These are phyloP conservation scores for Aspergillus fischeri DNA, from an alignment of 2,329 filamentous ascomycete species.

Conservation along the genomic window DNA sequence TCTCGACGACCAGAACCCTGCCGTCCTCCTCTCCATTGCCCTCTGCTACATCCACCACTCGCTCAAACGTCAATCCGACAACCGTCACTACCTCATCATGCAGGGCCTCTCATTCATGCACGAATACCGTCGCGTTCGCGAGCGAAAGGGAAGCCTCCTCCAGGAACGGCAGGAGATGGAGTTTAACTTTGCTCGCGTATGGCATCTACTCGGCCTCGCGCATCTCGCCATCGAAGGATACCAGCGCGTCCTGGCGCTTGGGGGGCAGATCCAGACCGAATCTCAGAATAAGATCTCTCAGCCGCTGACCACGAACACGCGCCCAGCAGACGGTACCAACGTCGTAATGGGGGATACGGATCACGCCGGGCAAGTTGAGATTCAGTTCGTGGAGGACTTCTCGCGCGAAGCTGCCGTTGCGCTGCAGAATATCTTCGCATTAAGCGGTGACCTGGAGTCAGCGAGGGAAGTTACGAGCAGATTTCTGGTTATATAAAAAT, in stretches of 20 bases:
- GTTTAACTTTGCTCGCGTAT: slow-evolving; percentile 74
- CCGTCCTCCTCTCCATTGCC: slow-evolving; percentile 76
- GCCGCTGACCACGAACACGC: slow-evolving; percentile 18
- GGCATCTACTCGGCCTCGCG: slow-evolving; percentile 69
- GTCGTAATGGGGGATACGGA: slow-evolving; percentile 19
- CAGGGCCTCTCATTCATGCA: slow-evolving; percentile 81
- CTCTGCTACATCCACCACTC: slow-evolving; percentile 84
- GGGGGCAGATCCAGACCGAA: slow-evolving; percentile 40
- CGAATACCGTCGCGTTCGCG: slow-evolving; percentile 64
- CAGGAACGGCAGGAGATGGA: slow-evolving; percentile 67
- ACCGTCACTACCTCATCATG: slow-evolving; percentile 79
- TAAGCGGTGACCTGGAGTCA: slow-evolving; percentile 59
- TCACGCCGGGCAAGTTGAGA: slow-evolving; percentile 1
- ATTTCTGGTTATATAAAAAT: slow-evolving; percentile 50
- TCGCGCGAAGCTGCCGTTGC: slow-evolving; percentile 70
- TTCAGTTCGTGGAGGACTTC: slow-evolving; percentile 52
- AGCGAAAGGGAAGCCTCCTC: slow-evolving; percentile 37
- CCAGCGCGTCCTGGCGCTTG: slow-evolving; percentile 52
- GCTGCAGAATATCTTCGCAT: slow-evolving; percentile 62
- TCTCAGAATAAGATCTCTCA: slow-evolving; percentile 14
- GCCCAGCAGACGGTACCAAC: slow-evolving; percentile 42
- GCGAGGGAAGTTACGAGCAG: slow-evolving; percentile 59
- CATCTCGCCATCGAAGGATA: slow-evolving; percentile 73
- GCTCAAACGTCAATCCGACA: slow-evolving; percentile 83
- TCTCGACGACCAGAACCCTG: slow-evolving; percentile 69